Evolutionary conservation across 2,329 filamentous ascomycete species (phyloP), one percentile per base, ranked within the genome.

Genomic region (Sporothrix protearum): DNA sequence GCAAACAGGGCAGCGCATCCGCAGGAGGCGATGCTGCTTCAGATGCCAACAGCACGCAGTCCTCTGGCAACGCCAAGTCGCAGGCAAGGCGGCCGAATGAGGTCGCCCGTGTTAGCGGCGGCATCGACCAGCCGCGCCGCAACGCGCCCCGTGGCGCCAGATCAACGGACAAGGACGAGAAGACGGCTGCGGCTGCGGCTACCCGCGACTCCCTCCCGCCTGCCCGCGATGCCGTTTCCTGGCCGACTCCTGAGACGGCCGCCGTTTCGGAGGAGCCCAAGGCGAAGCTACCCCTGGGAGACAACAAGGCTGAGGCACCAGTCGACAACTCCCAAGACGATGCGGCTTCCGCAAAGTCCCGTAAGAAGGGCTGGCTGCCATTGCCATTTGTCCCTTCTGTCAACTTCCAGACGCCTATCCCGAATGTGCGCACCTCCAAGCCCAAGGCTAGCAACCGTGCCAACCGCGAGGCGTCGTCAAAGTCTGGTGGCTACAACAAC

Each of bases 161-260:
- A 51, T 36, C 64, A 22, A 76, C 78, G 2, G 85, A 86, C 25
- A 86, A 82, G 74, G 83, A 83, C 14, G 79, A 80, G 1, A 81
- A 79, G 51, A 64, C 68, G 10, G 49, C 75, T 2, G 67, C 64
- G 9, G 36, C 75, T 2, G 73, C 64, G 9, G 36, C 75, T 2
- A 73, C 47, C 22, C 73, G 70, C 16, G 81, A 80, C 30, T 74
- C 81, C 2, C 78, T 83, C 4, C 92, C 92, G 33, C 86, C 92
- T 1, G 91, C 93, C 63, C 89, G 87, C 72, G 94, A 98, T 80
- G 86, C 92, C 67, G 84, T 88, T 69, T 89, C 89, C 25, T 99
- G 96, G 96, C 96, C 96, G 19, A 98, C 95, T 2, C 94, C 94
- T 0, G 93, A 97, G 76, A 90, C 86, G 67, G 91, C 90, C 1